These are phyloP conservation scores for Tolypocladium nubicola DNA, from an alignment of 2,329 filamentous ascomycete species.

Conservation along the genomic window DNA sequence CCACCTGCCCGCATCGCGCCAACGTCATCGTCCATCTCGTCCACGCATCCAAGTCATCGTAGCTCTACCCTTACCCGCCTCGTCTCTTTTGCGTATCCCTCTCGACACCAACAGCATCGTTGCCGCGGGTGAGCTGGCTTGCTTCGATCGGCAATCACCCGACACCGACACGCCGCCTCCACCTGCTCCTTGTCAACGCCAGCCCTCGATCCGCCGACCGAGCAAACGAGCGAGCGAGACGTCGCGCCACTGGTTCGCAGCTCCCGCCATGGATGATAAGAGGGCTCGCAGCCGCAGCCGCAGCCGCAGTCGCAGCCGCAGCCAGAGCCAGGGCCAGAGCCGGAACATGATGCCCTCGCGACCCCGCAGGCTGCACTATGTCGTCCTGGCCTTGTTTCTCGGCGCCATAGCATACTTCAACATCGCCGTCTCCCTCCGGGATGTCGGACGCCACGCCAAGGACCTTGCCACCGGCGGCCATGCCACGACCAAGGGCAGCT, in stretches of 20 bases:
- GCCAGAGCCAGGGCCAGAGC: not conserved
- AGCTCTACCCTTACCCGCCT: not conserved
- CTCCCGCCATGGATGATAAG: constrained; percentile 21
- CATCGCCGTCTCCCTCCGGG: not conserved
- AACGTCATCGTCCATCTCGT: not conserved
- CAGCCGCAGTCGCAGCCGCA: constrained; percentile 4
- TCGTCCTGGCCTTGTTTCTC: constrained; percentile 12
- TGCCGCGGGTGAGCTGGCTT: not conserved
- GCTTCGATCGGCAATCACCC: not conserved
- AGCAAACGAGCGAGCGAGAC: not conserved
- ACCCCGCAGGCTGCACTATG: constrained; percentile 13
- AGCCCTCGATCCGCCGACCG: not conserved
- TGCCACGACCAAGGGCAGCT: constrained; percentile 8
- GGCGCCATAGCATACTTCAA: constrained; percentile 11
- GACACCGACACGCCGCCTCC: not conserved
- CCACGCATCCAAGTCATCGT: not conserved
- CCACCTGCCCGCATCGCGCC: not conserved
- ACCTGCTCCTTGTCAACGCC: not conserved
- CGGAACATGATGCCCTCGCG: constrained; percentile 7
- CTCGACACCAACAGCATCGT: not conserved
- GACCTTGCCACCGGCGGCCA: constrained; percentile 1
- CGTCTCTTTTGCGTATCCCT: not conserved
- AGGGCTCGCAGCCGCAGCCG: constrained; percentile 5
- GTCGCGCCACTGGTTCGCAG: not conserved
- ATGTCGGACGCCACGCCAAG: not conserved